These are phyloP conservation scores for Backusella parvicylindrica DNA, from an alignment of 192 early-diverging fungal species.

Conservation along the genomic window DNA sequence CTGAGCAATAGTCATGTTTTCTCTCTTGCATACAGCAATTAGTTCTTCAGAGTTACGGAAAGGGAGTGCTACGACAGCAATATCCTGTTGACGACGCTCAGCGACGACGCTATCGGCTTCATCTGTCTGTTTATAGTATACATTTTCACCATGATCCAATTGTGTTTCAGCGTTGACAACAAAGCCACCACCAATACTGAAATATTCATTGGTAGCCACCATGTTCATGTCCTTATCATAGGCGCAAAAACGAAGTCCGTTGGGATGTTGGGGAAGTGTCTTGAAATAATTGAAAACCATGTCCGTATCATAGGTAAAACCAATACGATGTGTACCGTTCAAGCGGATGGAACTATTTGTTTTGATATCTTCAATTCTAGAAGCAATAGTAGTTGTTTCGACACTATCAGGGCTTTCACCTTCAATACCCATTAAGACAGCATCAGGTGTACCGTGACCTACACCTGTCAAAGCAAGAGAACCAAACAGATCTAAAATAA, in stretches of 20 bases:
- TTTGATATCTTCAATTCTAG: constrained; percentile 76
- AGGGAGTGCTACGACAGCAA: constrained; percentile 77
- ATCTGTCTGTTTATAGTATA: constrained; percentile 40
- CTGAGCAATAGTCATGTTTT: constrained; percentile 89
- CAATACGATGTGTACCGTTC: constrained; percentile 68
- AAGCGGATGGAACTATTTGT: constrained; percentile 69
- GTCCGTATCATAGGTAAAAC: constrained; percentile 78
- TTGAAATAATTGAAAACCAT: constrained; percentile 85
- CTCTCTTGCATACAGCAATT: constrained; percentile 76
- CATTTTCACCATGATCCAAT: constrained; percentile 62
- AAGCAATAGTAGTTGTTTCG: constrained; percentile 75
- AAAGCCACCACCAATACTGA: constrained; percentile 95
- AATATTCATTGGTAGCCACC: constrained; percentile 93
- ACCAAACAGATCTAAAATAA: constrained; percentile 78
- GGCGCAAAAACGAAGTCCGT: constrained; percentile 92
- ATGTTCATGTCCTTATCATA: constrained; percentile 78
- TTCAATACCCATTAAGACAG: constrained; percentile 85
- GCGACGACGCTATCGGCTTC: constrained; percentile 35
- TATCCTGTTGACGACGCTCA: constrained; percentile 62
- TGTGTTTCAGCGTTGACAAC: constrained; percentile 89
- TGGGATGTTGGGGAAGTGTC: constrained; percentile 89
- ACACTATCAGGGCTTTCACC: constrained; percentile 84
- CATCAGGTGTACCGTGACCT: constrained; percentile 92
- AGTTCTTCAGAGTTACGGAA: constrained; percentile 80
- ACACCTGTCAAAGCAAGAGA: constrained; percentile 91